Base-by-base conservation (phyloP, 2,329 filamentous ascomycete species). In the Aspergillus sp. region DNA sequence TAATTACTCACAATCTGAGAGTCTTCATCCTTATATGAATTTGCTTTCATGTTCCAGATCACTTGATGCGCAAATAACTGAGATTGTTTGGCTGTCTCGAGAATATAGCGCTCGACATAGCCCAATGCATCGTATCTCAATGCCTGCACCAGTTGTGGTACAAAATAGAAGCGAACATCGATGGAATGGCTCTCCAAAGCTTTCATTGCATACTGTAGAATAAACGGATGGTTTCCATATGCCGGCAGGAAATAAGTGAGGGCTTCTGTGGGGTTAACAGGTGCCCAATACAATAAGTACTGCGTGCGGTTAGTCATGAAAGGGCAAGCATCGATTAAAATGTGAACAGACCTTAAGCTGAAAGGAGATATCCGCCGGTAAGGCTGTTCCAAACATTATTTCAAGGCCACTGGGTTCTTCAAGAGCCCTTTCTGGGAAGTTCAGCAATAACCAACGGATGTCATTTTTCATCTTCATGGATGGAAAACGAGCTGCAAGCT, bases 1-100 rank as follows among this genome's bases (percentile, higher is more conserved):
- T 31, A 5, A 38, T 26, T 12, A 56, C 82, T 75, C 73, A 88
- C 84, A 50, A 95, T 80, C 57, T 86, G 82, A 10, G 86, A 90
- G 54, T 96, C 89, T 58, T 98, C 91, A 53, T 98, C 94, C 66
- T 96, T 98, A 76, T 88, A 98, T 1, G 90, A 88, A 65, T 98
- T 99, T 29, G 93, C 93, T 66, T 97, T 98, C 86, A 99, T 98
- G 65, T 98, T 99, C 93, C 94, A 99, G 62, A 99, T 98, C 54
- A 98, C 97, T 60, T 99, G 93, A 65, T 99, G 94, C 2, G 94
- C 91, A 67, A 98, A 98, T 7, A 97, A 73, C 66, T 97, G 93
- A n/a, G 93, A 97, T 60, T 95, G 90, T 57, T 94, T 91, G 1
- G 90, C 93, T 1, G 94, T 96, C 70, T 99, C 93, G 11, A 97